These are phyloP conservation scores for Ustilago cynodontis DNA, from an alignment of 1,284 basidiomycete genomes.

Conservation along the genomic window DNA sequence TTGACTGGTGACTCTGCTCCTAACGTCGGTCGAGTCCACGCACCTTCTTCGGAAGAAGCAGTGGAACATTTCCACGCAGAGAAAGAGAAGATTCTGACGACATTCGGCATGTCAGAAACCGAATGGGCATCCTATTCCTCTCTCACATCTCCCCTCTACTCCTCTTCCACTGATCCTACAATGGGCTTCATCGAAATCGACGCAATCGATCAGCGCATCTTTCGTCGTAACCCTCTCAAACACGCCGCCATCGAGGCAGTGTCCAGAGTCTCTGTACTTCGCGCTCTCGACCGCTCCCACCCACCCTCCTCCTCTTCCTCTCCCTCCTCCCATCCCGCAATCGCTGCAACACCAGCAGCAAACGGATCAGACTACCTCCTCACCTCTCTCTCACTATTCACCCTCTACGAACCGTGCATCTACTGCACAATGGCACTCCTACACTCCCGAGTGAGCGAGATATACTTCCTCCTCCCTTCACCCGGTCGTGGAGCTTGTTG, in stretches of 20 bases:
- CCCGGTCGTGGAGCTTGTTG: slow-evolving; percentile 64
- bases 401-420: slow-evolving; percentile 67
- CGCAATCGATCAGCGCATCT: slow-evolving; percentile 56
- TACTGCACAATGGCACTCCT: slow-evolving; percentile 68
- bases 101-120: slow-evolving; percentile 21
- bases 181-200: slow-evolving; percentile 49
- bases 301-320: not conserved
- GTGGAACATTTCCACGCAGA: not conserved
- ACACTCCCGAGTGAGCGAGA: slow-evolving; percentile 60
- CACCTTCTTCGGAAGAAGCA: not conserved
- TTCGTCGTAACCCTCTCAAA: slow-evolving; percentile 59
- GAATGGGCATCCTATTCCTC: slow-evolving; percentile 21
- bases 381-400: slow-evolving; percentile 60
- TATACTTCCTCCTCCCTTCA: slow-evolving; percentile 61
- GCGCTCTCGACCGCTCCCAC: slow-evolving; percentile 19
- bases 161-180: not conserved
- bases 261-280: slow-evolving; percentile 21
- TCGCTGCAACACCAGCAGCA: not conserved
- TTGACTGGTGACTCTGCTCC: slow-evolving; percentile 25
- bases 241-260: slow-evolving; percentile 55
- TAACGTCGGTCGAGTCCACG: slow-evolving; percentile 14
- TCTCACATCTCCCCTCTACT: not conserved
- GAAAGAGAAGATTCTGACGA: slow-evolving; percentile 5
- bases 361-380: slow-evolving; percentile 68
- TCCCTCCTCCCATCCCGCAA: not conserved